Conservation (phyloP, 2,329 filamentous ascomycete genomes). For the Dactylellina drechsleri region DNA sequence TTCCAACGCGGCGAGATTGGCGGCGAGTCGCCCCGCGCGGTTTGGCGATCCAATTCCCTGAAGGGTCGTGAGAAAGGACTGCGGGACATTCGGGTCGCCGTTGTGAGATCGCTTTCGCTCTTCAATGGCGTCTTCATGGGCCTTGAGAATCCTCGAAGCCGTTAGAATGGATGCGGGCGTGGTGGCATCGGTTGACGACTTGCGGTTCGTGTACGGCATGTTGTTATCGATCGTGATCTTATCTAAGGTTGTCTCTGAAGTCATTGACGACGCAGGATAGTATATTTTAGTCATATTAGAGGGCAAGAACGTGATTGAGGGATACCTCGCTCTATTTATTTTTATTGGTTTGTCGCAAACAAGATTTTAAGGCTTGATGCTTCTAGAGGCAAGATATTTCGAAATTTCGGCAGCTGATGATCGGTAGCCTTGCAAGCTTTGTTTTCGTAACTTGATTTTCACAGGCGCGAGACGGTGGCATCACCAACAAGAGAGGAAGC, state of each 20-base stretch:
- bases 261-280: conserved; percentile 28
- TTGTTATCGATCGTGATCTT: conserved; percentile 28
- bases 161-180: conserved; percentile 46
- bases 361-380: neutral
- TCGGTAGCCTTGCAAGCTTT: conserved; percentile 29
- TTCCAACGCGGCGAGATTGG: conserved; percentile 47
- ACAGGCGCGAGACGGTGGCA: conserved; percentile 20
- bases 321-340: neutral
- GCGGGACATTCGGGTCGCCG: conserved; percentile 33
- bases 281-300: conserved; percentile 35
- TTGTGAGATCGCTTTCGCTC: conserved; percentile 28
- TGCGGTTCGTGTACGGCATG: conserved; percentile 3
- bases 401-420: neutral
- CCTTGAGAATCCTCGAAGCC: conserved; percentile 38
- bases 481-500: conserved; percentile 5
- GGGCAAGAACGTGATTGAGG: conserved; percentile 9
- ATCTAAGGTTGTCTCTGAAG: neutral
- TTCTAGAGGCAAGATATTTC: conserved; percentile 14
- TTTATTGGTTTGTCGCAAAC: neutral
- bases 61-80: conserved; percentile 35
- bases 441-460: conserved; percentile 6
- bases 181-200: conserved; percentile 1
- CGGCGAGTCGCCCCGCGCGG: conserved; percentile 40
- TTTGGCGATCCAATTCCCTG: conserved; percentile 34
- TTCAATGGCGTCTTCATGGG: conserved; percentile 36